Evolutionary conservation across 306 rosid genomes (phyloP).

Genomic region (Geum urbanum): DNA sequence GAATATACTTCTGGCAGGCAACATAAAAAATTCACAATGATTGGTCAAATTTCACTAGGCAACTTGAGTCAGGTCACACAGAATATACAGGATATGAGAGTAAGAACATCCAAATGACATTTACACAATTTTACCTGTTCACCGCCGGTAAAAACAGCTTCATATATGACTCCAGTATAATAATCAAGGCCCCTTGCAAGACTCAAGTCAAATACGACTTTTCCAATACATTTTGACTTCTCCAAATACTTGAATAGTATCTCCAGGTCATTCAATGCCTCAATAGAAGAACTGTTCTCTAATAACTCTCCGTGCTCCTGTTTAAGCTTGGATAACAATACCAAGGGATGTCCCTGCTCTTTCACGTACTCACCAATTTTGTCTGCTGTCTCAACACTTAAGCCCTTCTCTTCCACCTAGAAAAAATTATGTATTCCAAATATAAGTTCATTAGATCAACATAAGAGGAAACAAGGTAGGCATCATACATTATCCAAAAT

Average conservation of each 20-base stretch:
- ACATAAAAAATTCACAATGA: background rate
- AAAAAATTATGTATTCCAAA: no score
- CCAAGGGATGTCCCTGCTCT: slow-evolving; percentile 79
- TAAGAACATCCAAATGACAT: background rate
- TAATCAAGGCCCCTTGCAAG: slow-evolving; percentile 98
- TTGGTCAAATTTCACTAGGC: background rate
- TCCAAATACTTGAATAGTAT: slow-evolving; percentile 76
- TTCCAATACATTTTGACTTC: slow-evolving; percentile 57
- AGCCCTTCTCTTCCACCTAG: slow-evolving; percentile 42
- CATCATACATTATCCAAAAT: no score
- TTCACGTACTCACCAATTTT: slow-evolving; percentile 69
- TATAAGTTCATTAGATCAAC: no score
- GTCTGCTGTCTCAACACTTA: slow-evolving; percentile 70
- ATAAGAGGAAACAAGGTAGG: no score
- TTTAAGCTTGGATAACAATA: slow-evolving; percentile 60
- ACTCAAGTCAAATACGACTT: slow-evolving; percentile 89
- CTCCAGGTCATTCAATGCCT: slow-evolving; percentile 74
- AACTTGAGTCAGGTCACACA: background rate
- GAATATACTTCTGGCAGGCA: background rate
- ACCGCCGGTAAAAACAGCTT: slow-evolving; percentile 89
- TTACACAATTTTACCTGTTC: slow-evolving; percentile 53
- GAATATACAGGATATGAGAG: background rate
- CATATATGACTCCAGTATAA: slow-evolving; percentile 89
- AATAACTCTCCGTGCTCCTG: slow-evolving; percentile 64
- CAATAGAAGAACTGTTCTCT: slow-evolving; percentile 47